phyloP scores from a whole-genome alignment of 352 stramenopile species.

The Globisporangium camurandrum region DNA sequence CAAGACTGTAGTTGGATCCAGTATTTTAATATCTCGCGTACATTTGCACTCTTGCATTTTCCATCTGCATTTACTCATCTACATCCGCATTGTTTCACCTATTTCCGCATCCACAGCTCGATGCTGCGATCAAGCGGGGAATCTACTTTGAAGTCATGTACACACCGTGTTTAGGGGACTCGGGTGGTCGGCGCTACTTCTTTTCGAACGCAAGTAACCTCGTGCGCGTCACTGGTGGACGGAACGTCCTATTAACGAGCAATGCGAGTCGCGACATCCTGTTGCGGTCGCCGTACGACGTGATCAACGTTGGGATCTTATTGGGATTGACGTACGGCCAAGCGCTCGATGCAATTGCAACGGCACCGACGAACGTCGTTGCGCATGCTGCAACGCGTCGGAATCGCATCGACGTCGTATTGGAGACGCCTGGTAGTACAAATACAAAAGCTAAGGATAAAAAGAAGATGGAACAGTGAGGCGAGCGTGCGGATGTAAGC shows the following conservation, averaged over 20 bases:
- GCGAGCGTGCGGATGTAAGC: too few species aligned
- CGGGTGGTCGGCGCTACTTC: slow-evolving; percentile 72
- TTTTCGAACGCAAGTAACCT: slow-evolving; percentile 81
- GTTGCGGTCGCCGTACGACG: slow-evolving; percentile 72
- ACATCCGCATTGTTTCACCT: not conserved
- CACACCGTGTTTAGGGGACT: slow-evolving; percentile 65
- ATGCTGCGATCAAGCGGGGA: slow-evolving; percentile 56
- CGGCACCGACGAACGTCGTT: slow-evolving; percentile 43
- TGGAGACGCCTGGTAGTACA: slow-evolving; percentile 8
- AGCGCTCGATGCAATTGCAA: slow-evolving; percentile 56
- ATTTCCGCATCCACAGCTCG: slow-evolving; percentile 29
- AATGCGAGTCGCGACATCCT: slow-evolving; percentile 66
- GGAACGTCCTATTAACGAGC: slow-evolving; percentile 68
- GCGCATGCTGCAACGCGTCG: slow-evolving; percentile 51
- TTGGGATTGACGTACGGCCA: slow-evolving; percentile 64
- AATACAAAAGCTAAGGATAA: slow-evolving; percentile 12
- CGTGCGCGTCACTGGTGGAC: slow-evolving; percentile 58
- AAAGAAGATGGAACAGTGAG: slow-evolving; percentile 12
- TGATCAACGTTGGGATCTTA: slow-evolving; percentile 73
- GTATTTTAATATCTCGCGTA: too few species aligned
- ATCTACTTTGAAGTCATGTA: slow-evolving; percentile 83
- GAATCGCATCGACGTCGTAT: slow-evolving; percentile 35
- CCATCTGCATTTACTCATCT: not conserved
- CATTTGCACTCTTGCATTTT: too few species aligned
- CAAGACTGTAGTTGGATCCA: too few species aligned